Base-by-base conservation (phyloP, 768 basidiomycete species). In the Dioszegia hungarica region DNA sequence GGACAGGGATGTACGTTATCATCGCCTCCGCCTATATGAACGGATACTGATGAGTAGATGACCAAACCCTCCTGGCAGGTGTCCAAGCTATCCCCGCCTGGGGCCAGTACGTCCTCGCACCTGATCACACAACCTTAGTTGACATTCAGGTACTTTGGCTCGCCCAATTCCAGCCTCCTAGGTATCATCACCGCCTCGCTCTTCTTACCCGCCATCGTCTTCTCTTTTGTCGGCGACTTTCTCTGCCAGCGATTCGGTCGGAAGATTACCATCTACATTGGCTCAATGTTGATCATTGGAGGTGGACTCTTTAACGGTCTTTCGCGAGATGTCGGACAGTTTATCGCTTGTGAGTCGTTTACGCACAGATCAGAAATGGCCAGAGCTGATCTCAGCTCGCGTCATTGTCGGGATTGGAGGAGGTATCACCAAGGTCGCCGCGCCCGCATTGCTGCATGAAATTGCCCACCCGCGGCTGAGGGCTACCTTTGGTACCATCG, bases 391-490 rank as follows among this genome's bases (percentile, higher is more conserved):
- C 1, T 45, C 27, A 46, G 43, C 54, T 46, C 29, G 54, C 6
- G 54, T 56, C 27, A 56, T 66, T 38, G 59, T 66, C 25, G 64
- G 64, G 27, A 31, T 55, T 14, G 64, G 64, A 15, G 56, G 56
- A 14, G 58, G 48, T 45, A 51, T 63, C n/a, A 50, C 58, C 53
- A 60, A 60, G 38, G 61, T 63, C 14, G 54, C 45, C 11, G 61
- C 61, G 1, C 61, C 64, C 3, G 61, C 62, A 12, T 46, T 62
- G 14, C 33, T 66, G 20, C 57, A 57, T 19, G 64, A 66, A 40
- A 57, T 66, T 31, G 62, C 64, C 11, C 64, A 66, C 27, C 63
- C 63, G 44, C 61, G 64, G 0, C 36, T 60, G 5, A 49, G 64
- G 25, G 54, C 56, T 12, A 56, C 48, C 9, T 37, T 61, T 10